Evolutionary conservation across 2,329 filamentous ascomycete genomes (phyloP), one percentile per base, ranked within the genome.

Genomic region (Cytospora piceae): DNA sequence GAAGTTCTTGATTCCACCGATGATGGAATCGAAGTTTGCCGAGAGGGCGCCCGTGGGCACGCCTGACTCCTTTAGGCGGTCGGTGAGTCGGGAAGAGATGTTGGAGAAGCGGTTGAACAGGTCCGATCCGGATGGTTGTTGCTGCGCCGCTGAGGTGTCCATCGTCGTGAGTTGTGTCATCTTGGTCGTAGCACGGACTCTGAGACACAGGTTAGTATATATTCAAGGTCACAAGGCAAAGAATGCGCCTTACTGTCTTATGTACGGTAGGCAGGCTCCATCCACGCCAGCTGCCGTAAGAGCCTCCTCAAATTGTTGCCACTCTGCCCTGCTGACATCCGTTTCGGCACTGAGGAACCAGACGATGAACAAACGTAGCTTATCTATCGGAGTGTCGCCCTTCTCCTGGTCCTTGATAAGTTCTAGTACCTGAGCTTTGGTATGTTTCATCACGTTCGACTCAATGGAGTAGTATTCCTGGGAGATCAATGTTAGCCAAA

Each of bases 141-240:
- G 85, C 22, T 85, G 82, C 67, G 90, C 83, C 17, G 85, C 82
- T 12, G 91, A 89, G 34, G 89, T 90, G 69, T 94, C 95, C 68
- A 94, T 89, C 1, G 94, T 96, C 4, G 94, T 92, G 77, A 99
- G 91, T 87, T 98, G 97, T 17, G 94, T 98, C 93, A 98, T 97
- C 69, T 95, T 93, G 6, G 94, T 98, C 59, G 96, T 93, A 70
- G 96, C 92, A 67, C 94, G 93, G 61, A 98, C 92, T 76, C 91
- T 88, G 73, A 60, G n/a, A 53, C 58, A 32, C 39, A 15, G 39
- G 54, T 77, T 70, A 79, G 76, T 51, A 27, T 14, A 69, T 37
- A 52, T 51, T 59, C 42, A 66, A 55, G 67, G 34, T 65, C 1
- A 31, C 37, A 52, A 29, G 29, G 27, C 20, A 20, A 32, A 29